Conservation (phyloP, 306 rosid species). For the Senna tora region DNA sequence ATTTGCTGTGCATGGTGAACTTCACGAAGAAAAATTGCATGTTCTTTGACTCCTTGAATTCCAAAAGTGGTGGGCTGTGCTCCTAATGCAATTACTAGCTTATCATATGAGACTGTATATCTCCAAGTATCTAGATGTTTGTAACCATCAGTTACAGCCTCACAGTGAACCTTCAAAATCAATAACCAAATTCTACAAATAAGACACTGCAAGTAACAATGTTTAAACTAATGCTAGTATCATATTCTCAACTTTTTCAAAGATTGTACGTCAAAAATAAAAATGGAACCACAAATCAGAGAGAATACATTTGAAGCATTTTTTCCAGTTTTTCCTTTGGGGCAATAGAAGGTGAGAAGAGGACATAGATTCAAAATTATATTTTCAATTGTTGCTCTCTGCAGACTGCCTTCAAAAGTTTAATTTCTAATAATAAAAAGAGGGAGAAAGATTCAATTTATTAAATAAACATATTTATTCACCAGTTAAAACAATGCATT, state of each 20-base stretch:
- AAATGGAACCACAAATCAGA: not conserved
- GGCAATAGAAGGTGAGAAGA: not conserved
- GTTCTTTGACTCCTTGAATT: slow-evolving; percentile 79
- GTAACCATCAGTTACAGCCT: slow-evolving; percentile 69
- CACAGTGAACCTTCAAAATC: slow-evolving; percentile 80
- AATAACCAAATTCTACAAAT: slow-evolving; percentile 33
- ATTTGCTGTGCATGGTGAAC: slow-evolving; percentile 96
- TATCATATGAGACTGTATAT: slow-evolving; percentile 79
- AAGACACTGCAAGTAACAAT: slow-evolving; percentile 23
- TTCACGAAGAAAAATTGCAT: slow-evolving; percentile 92
- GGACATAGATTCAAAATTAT: not conserved
- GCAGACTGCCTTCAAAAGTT: not conserved
- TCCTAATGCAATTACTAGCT: slow-evolving; percentile 85
- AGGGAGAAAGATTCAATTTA: slow-evolving; percentile 2
- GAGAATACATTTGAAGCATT: not conserved
- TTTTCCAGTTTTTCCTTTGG: not conserved
- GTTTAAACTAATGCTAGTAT: slow-evolving; percentile 32
- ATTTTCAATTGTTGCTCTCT: not conserved
- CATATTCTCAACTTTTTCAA: not conserved
- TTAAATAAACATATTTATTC: not conserved
- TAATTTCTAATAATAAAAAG: not conserved
- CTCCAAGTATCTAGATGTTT: slow-evolving; percentile 77
- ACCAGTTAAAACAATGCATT: slow-evolving; percentile 6
- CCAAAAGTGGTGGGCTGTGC: slow-evolving; percentile 87
- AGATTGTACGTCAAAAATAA: not conserved